Evolutionary conservation across 108 stramenopile species (phyloP), one percentile per base, ranked within the genome.

Genomic region (Cylindrotheca closterium): DNA sequence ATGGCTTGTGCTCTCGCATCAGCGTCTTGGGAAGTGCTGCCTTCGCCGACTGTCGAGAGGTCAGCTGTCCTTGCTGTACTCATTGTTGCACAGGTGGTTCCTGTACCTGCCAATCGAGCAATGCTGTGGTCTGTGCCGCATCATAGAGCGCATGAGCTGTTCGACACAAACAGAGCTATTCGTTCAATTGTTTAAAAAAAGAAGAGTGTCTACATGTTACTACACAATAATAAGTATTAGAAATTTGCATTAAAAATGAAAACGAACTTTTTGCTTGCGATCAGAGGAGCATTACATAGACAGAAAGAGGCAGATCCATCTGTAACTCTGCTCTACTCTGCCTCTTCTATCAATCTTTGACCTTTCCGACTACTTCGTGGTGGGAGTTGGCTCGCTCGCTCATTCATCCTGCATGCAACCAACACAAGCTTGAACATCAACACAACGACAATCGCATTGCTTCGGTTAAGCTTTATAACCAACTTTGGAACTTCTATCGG

Each of bases 11-110:
- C 47, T 12, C 17, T 7, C 49, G 23, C 24, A 51, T 67, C 42
- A 45, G 61, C 30, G n/a, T 42, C 15, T 56, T 56, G 18, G 1
- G 52, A 31, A 37, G 64, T n/a, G 53, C 48, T 2, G 52, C 61
- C 22, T 74, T 62, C 22, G 66, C 73, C 7, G 73, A 74, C 30
- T 74, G 73, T 28, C 30, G 23, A 4, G 51, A 67, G 47, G 58
- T 74, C 17, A 15, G 24, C 19, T 74, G 73, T 29, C 60, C 65
- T 22, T 74, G 73, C 47, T 74, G 73, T 37, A 67, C 57, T 42
- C 55, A 56, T 30, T 74, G 73, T 33, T 74, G 73, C 49, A 29
- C 15, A 17, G 73, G 66, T 33, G 30, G 28, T 37, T 27, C 17
- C 5, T 64, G 63, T 54, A 53, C 52, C 21, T 64, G 63, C 33